Evolutionary conservation across 768 basidiomycete species (phyloP).

Genomic region (Collybia nuda): DNA sequence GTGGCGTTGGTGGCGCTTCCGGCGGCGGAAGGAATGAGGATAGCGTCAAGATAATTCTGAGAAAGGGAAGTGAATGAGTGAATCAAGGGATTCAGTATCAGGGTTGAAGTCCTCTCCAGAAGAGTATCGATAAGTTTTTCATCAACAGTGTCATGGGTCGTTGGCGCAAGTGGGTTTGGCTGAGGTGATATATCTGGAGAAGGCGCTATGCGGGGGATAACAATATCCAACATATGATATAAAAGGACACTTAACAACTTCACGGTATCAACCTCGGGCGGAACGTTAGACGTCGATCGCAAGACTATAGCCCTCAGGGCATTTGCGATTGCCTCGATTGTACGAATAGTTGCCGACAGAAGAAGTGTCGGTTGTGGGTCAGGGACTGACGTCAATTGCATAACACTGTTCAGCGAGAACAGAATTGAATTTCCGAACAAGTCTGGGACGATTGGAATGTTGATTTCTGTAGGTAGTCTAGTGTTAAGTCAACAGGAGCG

Average conservation of each 20-base stretch:
- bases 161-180: background rate
- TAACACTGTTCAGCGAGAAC: slow-evolving; percentile 26
- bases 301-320: slow-evolving; percentile 10
- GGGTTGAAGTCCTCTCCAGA: slow-evolving; percentile 12
- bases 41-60: slow-evolving; percentile 10
- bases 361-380: slow-evolving; percentile 22
- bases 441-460: slow-evolving; percentile 6
- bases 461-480: background rate
- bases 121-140: slow-evolving; percentile 12
- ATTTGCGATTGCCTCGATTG: slow-evolving; percentile 25
- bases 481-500: background rate
- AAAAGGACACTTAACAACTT: slow-evolving; percentile 15
- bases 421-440: slow-evolving; percentile 17
- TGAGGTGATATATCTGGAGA: slow-evolving; percentile 3
- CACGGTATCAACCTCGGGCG: slow-evolving; percentile 18
- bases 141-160: background rate
- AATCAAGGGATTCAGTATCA: slow-evolving; percentile 14
- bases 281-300: background rate
- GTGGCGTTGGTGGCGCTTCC: background rate
- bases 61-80: slow-evolving; percentile 11
- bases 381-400: slow-evolving; percentile 24
- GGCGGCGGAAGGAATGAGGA: slow-evolving; percentile 9
- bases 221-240: slow-evolving; percentile 14
- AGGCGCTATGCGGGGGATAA: slow-evolving; percentile 14
- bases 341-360: slow-evolving; percentile 25